These are phyloP conservation scores for Aspergillus sp. DNA, from an alignment of 2,329 filamentous ascomycete genomes.

Conservation along the genomic window DNA sequence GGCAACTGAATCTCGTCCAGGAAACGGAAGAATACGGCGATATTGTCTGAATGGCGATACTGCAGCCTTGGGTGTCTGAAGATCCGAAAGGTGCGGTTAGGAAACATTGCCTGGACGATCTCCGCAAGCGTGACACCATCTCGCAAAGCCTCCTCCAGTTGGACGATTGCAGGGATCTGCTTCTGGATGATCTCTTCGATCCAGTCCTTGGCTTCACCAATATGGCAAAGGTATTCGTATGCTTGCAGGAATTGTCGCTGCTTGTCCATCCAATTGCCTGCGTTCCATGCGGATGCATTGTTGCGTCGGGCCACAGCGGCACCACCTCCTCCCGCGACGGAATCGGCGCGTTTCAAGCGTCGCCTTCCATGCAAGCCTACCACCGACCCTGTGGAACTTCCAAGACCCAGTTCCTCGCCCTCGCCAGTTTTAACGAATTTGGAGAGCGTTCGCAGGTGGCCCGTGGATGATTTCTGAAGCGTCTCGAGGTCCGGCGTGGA, in stretches of 20 bases:
- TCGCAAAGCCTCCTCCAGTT: constrained; percentile 83
- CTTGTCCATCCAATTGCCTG: constrained; percentile 97
- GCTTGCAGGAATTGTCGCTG: constrained; percentile 93
- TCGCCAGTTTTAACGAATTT: constrained; percentile 68
- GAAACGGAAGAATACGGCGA: constrained; percentile 90
- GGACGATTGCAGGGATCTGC: constrained; percentile 81
- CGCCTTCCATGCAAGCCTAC: constrained; percentile 77
- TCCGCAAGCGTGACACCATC: constrained; percentile 93
- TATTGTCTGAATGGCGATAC: constrained; percentile 95
- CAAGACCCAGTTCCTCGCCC: constrained; percentile 72
- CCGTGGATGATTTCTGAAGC: constrained; percentile 80
- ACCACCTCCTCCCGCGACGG: constrained; percentile 38
- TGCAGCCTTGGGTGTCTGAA: constrained; percentile 80
- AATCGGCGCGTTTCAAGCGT: constrained; percentile 64
- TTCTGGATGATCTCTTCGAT: constrained; percentile 86
- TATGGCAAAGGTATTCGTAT: constrained; percentile 97
- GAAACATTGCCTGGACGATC: constrained; percentile 80
- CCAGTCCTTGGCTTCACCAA: constrained; percentile 98
- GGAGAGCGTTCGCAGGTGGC: constrained; percentile 79
- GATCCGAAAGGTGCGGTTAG: constrained; percentile 66
- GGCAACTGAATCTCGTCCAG: constrained; percentile 85
- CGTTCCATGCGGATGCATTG: constrained; percentile 63
- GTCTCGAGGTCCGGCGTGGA: constrained; percentile 67
- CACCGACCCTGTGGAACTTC: constrained; percentile 72
- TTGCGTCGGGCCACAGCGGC: constrained; percentile 38